A percentile compares a stretch with the other conserved stretches of the same genome.
Evolutionary conservation across 148 eudicot species (phyloP).

Genomic region (Rhododendron ferrugineum): DNA sequence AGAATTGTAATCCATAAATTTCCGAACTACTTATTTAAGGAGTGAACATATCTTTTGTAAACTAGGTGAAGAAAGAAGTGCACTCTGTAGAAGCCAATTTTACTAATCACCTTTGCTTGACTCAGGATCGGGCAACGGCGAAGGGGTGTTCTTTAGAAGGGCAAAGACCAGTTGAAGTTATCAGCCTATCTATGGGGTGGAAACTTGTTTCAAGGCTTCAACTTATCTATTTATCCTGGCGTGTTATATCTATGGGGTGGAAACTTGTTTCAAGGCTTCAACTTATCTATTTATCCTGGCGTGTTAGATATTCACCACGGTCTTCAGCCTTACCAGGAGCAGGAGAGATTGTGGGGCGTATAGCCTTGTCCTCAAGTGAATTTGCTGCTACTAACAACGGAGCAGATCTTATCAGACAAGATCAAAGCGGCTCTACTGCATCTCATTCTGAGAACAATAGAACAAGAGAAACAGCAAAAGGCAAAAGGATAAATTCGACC

Average conservation of each 20-base stretch:
- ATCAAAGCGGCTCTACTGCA: slow-evolving; percentile 14
- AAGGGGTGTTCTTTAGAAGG: neutral
- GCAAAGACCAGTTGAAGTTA: neutral
- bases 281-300: neutral
- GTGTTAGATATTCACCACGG: neutral
- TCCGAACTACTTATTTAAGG: neutral
- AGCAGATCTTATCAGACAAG: slow-evolving; percentile 14
- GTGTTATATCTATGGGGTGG: neutral
- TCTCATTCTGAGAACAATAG: slow-evolving; percentile 33
- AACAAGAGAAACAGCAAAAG: slow-evolving; percentile 8
- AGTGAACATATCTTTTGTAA: neutral
- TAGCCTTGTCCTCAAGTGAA: neutral
- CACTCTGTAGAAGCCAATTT: neutral
- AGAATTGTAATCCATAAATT: neutral
- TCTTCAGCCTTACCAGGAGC: neutral
- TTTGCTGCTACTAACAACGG: slow-evolving; percentile 2
- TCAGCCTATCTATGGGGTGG: neutral
- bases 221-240: neutral
- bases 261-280: neutral
- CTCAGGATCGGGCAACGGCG: neutral
- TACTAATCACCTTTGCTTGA: neutral
- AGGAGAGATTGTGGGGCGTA: neutral
- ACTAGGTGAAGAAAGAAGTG: neutral
- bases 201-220: neutral
- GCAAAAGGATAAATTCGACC: slow-evolving; percentile 46